These are phyloP conservation scores for Corymbia citriodora DNA, from an alignment of 441 rosid genomes.

Conservation along the genomic window DNA sequence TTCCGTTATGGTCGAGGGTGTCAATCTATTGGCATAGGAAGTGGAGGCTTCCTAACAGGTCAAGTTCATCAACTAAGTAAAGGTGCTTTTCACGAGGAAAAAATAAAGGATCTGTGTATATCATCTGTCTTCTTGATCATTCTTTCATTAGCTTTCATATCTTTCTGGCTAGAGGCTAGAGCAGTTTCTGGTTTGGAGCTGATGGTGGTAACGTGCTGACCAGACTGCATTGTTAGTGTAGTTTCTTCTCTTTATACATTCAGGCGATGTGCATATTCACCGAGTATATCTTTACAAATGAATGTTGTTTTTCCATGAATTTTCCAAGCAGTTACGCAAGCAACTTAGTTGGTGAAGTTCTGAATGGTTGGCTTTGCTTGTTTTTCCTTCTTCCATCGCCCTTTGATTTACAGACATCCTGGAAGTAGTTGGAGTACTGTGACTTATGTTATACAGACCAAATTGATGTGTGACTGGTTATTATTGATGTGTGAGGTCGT, in stretches of 20 bases:
- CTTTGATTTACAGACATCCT: not conserved
- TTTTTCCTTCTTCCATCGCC: not conserved
- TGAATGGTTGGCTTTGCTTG: not conserved
- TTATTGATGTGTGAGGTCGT: not conserved
- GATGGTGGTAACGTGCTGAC: not conserved
- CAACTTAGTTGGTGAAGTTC: not conserved
- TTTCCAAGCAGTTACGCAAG: not conserved
- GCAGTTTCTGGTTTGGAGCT: not conserved
- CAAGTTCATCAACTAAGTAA: not conserved
- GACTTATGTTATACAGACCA: not conserved
- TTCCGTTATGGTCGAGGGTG: conserved; percentile 81
- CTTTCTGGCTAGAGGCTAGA: not conserved
- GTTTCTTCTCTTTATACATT: not conserved
- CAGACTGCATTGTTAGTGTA: not conserved
- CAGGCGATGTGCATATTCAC: not conserved
- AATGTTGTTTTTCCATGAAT: not conserved
- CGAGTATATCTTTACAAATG: not conserved
- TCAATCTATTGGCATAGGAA: conserved; percentile 86
- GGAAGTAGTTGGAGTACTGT: not conserved
- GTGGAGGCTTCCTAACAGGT: conserved; percentile 61
- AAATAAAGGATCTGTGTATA: not conserved
- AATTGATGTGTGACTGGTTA: not conserved
- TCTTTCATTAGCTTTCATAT: not conserved
- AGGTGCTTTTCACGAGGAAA: not conserved
- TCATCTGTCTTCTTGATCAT: not conserved